Conservation (phyloP, 345 rosid species). For the Toxicodendron radicans region DNA sequence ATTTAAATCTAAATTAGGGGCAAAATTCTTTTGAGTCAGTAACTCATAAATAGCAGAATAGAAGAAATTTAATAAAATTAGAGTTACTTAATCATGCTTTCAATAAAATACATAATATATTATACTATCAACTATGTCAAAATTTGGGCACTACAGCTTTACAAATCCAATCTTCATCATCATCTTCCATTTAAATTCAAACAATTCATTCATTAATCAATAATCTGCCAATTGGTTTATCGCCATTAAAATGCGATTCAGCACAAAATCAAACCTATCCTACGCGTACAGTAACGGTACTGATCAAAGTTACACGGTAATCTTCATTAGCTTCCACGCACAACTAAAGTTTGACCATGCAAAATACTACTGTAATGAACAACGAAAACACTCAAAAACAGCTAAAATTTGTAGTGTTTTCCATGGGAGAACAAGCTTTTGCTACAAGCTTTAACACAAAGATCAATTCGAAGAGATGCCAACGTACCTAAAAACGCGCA, state of each 20-base stretch:
- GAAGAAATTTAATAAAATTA: no score
- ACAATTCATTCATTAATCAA: background rate
- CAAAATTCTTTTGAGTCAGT: no score
- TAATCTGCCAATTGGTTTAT: background rate
- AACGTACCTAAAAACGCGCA: conserved; percentile 1
- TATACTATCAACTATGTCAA: no score
- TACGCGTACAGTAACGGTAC: background rate
- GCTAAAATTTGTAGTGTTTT: no score
- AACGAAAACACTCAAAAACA: background rate
- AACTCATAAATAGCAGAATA: no score
- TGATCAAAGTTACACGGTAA: background rate
- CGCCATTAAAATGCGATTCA: background rate
- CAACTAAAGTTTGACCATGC: background rate
- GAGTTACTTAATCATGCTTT: no score
- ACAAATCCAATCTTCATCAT: conserved; percentile 4
- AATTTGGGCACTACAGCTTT: background rate
- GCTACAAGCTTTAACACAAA: background rate
- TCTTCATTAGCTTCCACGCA: background rate
- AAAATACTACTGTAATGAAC: no score
- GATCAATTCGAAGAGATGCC: background rate
- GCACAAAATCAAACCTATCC: conserved; percentile 1
- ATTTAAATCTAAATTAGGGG: background rate
- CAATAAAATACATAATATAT: background rate
- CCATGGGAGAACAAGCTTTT: background rate
- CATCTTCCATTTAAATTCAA: conserved; percentile 3